Evolutionary conservation across 441 rosid genomes (phyloP), one percentile per base, ranked within the genome.

Genomic region (Populus tomentosa): DNA sequence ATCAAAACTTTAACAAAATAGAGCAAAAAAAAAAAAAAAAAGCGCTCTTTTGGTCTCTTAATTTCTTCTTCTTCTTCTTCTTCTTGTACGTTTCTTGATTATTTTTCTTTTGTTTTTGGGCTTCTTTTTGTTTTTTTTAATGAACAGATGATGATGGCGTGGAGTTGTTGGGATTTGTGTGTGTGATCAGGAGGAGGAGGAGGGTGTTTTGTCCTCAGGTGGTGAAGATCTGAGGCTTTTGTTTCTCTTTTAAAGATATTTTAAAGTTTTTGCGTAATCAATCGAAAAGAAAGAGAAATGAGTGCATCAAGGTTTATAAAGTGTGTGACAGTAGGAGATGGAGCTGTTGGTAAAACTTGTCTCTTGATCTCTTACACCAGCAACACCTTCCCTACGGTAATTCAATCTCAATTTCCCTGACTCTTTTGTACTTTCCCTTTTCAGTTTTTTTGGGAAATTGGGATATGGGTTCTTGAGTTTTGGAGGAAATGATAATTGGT

Each of bases 381-480:
- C 92, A 95, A 95, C 89, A 93, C 97, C 80, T 95, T 93, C 86
- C 99, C 99, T 53, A 95, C 98, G 89, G 99, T 95, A 72, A 40
- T 46, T 5, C 42, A 21, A 33, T 56, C 70, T 28, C 18, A 40
- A 40, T 40, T 10, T 14, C n/a, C 64, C 9, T 59, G 8, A 40
- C 20, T 16, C 32, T 40, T 30, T 53, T n/a, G 20, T 36, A 5
- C 70, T 28, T 36, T 13, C 23, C 67, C 33, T 7, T 67, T 0
- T 24, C 3, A 7, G 24, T 1, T 65, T 40, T 35, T 70, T 56
- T 46, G 63, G 38, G n/a, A 42, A 62, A 30, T 10, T 42, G 30
- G 10, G 4, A 18, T 71, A 3, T 59, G 64, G 24, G 64, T 38
- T 69, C 53, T 69, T 69, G 72, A 20, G 71, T 1, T 33, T 38